Evolutionary conservation across 192 early-diverging fungal species (phyloP).

Genomic region (Spizellomyces sp.): DNA sequence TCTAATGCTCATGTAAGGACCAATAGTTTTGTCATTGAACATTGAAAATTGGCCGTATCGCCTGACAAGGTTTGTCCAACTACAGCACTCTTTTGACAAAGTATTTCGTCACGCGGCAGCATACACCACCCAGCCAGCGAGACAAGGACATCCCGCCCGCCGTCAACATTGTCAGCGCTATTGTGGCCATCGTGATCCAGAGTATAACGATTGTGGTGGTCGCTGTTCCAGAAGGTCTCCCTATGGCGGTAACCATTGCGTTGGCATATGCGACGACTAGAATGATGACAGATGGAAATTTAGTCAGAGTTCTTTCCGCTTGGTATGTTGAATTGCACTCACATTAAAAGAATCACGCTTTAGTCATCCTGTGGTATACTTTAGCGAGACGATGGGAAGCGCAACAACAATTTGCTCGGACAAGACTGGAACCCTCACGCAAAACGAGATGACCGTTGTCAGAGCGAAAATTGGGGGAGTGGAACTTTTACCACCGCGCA

Average conservation of each 20-base stretch:
- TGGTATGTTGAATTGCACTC: constrained; percentile 27
- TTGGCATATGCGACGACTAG: constrained; percentile 91
- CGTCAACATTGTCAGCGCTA: no score
- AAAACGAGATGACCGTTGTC: constrained; percentile 96
- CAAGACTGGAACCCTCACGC: constrained; percentile 97
- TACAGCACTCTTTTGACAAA: constrained; percentile 1
- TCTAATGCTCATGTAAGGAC: constrained; percentile 78
- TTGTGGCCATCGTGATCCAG: background rate
- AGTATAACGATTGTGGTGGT: constrained; percentile 94
- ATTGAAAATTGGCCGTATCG: no score
- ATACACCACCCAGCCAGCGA: no score
- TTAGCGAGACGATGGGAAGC: constrained; percentile 92
- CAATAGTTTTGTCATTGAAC: constrained; percentile 47
- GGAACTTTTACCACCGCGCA: background rate
- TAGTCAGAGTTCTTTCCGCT: constrained; percentile 90
- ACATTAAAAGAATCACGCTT: no score
- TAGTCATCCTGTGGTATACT: no score
- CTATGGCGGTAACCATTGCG: constrained; percentile 93
- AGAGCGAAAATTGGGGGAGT: background rate
- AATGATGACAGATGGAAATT: constrained; percentile 96
- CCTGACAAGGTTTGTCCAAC: background rate
- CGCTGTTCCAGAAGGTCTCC: constrained; percentile 96
- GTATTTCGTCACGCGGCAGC: background rate
- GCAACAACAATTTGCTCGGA: constrained; percentile 98
- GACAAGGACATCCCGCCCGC: no score